phyloP scores from a whole-genome alignment of 202 grass and related monocot genomes.

The Panicum hallii region DNA sequence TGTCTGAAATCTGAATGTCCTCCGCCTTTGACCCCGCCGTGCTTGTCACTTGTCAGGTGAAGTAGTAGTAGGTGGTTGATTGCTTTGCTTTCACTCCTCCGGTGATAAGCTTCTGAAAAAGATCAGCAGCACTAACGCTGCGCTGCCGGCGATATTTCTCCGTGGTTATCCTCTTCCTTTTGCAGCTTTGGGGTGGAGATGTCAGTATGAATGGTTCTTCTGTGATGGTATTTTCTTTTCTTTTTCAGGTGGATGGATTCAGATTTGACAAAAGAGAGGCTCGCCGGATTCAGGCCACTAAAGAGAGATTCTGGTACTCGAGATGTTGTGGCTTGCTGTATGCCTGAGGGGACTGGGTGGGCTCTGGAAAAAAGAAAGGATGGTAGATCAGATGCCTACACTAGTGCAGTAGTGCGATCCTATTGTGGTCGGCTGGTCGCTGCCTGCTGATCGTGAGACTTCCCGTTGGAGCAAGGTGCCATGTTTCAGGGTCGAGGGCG shows the following conservation, averaged over 20 bases:
- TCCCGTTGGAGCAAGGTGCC: neutral
- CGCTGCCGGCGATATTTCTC: neutral
- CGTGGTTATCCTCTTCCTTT: neutral
- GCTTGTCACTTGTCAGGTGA: neutral
- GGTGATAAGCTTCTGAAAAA: constrained; percentile 18
- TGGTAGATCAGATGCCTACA: neutral
- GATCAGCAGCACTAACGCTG: constrained; percentile 5
- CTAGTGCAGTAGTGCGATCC: neutral
- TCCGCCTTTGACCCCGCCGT: constrained; percentile 10
- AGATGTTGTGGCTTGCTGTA: neutral
- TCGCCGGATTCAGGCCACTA: neutral
- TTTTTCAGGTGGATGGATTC: constrained; percentile 2
- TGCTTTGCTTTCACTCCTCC: constrained; percentile 34
- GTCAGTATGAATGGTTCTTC: neutral
- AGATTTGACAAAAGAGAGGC: neutral
- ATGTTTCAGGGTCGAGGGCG: neutral
- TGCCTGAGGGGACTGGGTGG: neutral
- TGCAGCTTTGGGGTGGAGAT: constrained; percentile 5
- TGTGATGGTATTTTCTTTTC: neutral
- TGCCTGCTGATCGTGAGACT: neutral
- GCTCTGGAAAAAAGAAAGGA: neutral
- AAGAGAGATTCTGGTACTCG: neutral
- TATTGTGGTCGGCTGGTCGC: neutral
- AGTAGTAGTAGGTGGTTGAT: constrained; percentile 26
- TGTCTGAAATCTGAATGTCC: neutral